These are phyloP conservation scores for Leccinum broughii DNA, from an alignment of 768 basidiomycete species.

Conservation along the genomic window DNA sequence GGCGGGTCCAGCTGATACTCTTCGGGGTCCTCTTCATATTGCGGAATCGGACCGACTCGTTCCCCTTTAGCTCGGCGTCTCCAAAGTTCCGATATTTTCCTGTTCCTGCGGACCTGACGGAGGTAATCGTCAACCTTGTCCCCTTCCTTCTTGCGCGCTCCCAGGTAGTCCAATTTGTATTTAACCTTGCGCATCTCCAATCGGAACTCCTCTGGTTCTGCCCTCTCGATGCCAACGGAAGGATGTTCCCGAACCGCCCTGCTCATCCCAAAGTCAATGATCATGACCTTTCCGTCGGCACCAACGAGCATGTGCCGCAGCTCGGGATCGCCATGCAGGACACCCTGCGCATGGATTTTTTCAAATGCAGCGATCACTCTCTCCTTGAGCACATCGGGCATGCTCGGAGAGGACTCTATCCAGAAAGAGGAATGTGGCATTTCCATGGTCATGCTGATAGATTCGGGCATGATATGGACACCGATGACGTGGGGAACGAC, in stretches of 20 bases:
- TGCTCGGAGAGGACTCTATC: conserved; percentile 58
- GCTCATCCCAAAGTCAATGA: conserved; percentile 56
- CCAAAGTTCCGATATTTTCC: conserved; percentile 26
- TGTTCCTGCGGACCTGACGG: conserved; percentile 33
- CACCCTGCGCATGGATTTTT: conserved; percentile 47
- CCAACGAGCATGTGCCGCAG: conserved; percentile 56
- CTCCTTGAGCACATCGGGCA: conserved; percentile 56
- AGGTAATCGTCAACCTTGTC: conserved; percentile 34
- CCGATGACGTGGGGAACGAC: conserved; percentile 56
- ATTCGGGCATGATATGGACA: conserved; percentile 40
- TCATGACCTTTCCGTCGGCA: conserved; percentile 50
- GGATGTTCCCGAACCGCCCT: conserved; percentile 31
- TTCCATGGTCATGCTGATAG: conserved; percentile 48
- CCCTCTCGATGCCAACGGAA: conserved; percentile 36
- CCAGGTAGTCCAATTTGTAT: conserved; percentile 50
- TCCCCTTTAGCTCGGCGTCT: conserved; percentile 30
- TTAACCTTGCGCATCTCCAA: conserved; percentile 58
- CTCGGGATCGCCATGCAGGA: conserved; percentile 49
- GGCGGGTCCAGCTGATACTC: conserved; percentile 37
- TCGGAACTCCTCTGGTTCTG: conserved; percentile 42
- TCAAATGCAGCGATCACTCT: conserved; percentile 51
- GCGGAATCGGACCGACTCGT: conserved; percentile 31
- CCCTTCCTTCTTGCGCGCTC: conserved; percentile 37
- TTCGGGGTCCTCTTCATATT: conserved; percentile 31
- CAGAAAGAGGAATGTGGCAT: conserved; percentile 59